Evolutionary conservation across 2,329 filamentous ascomycete species (phyloP), one percentile per base, ranked within the genome.

Genomic region (Fusarium sp.): DNA sequence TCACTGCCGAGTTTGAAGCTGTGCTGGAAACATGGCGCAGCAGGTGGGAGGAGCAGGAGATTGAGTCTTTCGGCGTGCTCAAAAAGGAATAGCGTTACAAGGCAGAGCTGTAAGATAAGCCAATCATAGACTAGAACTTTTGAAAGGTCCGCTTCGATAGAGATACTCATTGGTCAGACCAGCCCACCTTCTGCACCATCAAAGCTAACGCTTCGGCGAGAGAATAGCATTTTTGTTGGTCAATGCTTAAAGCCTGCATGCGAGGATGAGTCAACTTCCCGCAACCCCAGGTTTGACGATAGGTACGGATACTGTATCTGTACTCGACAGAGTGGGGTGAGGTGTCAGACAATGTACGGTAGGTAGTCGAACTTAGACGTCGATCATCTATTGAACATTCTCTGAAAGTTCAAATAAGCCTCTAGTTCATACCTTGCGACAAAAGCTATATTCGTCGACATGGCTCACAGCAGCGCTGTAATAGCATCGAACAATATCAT

Each of bases 11-110:
- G 66, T 54, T 60, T 73, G 73, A 75, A 74, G 65, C 66, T 60
- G 58, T 66, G 53, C 44, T 58, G 58, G 62, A 52, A 67, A 65
- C 72, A 77, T 72, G 76, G 76, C 78, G 74, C 75, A 77, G 78
- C 75, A 72, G 50, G 70, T 71, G 66, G 57, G 67, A 68, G 70
- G 56, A 53, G 67, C 49, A 69, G 70, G 59, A 74, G 70, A 74
- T 77, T 79, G 79, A 81, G 78, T 81, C 79, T 75, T 81, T 82
- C 81, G 81, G 81, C 81, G 81, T 82, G 81, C 80, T 80, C 74
- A 72, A 80, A 74, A 57, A 62, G 80, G 81, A 39, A 66, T 81
- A 80, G 81, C 75, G 77, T 51, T 6, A 14, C 28, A 58, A 60
- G 60, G 59, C 61, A 46, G 44, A 43, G 49, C 19, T 48, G 21